These are phyloP conservation scores for Globisporangium irregulare DNA, from an alignment of 352 stramenopile species.

Conservation along the genomic window DNA sequence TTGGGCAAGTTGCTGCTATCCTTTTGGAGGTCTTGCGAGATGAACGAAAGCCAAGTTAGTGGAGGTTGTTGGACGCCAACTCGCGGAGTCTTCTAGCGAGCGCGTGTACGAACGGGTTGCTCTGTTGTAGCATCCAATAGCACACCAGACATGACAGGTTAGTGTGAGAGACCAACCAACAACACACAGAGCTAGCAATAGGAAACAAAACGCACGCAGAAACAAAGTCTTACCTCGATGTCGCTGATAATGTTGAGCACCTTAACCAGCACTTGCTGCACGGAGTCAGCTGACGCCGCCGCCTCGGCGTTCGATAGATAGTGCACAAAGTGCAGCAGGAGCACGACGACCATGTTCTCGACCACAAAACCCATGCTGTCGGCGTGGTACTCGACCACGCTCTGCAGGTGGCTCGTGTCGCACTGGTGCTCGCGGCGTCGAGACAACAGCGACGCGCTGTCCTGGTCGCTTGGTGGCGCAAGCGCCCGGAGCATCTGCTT, in stretches of 20 bases:
- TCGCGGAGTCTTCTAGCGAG: conserved; percentile 68
- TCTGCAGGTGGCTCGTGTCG: conserved; percentile 41
- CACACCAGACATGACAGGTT: conserved; percentile 11
- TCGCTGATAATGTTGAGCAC: conserved; percentile 57
- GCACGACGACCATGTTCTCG: conserved; percentile 75
- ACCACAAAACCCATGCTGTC: conserved; percentile 75
- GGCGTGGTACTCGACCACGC: conserved; percentile 69
- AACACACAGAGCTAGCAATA: neutral
- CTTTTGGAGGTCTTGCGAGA: neutral
- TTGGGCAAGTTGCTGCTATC: neutral
- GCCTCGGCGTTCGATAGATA: conserved; percentile 40
- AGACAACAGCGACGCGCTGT: neutral
- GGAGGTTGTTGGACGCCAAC: conserved; percentile 26
- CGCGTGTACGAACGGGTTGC: conserved; percentile 66
- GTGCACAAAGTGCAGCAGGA: conserved; percentile 70
- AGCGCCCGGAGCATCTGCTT: conserved; percentile 41
- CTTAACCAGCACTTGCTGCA: conserved; percentile 66
- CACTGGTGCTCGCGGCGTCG: conserved; percentile 33
- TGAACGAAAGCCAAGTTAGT: conserved; percentile 10
- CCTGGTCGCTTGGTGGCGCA: neutral
- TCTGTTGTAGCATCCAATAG: conserved; percentile 23
- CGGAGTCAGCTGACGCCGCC: conserved; percentile 13
- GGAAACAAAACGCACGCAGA: neutral
- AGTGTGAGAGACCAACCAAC: neutral
- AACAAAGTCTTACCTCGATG: conserved; percentile 48